Conservation (phyloP, 176 grass and related monocot species). For the Rhynchospora pubera region DNA sequence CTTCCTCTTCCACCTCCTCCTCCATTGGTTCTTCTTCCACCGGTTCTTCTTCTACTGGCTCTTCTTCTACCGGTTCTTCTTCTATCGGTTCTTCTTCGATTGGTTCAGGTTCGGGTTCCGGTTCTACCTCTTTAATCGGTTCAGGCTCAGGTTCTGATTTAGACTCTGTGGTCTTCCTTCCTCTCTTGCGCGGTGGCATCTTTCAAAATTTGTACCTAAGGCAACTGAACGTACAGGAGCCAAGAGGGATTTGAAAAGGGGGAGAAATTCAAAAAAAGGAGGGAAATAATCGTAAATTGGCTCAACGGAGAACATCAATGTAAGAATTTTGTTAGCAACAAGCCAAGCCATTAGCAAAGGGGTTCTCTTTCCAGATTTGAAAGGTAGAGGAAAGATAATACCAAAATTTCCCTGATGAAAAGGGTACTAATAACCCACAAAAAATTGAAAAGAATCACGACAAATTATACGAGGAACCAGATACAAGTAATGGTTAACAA, state of each 20-base stretch:
- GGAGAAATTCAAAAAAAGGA: slow-evolving; percentile 24
- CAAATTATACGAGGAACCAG: background rate
- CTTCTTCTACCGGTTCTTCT: background rate
- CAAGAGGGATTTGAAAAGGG: slow-evolving; percentile 16
- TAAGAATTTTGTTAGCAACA: background rate
- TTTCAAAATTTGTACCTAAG: slow-evolving; percentile 14
- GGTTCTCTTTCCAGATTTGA: background rate
- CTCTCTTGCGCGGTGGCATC: slow-evolving; percentile 21
- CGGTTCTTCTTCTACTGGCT: background rate
- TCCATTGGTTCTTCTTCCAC: background rate
- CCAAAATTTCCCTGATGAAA: background rate
- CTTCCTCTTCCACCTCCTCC: slow-evolving; percentile 8
- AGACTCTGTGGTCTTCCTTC: background rate
- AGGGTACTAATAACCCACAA: background rate
- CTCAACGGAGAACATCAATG: slow-evolving; percentile 4
- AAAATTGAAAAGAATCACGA: background rate
- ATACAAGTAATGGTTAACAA: slow-evolving; percentile 1
- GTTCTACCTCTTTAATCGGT: background rate
- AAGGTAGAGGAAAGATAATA: background rate
- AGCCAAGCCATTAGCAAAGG: slow-evolving; percentile 11
- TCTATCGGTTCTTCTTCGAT: background rate
- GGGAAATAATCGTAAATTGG: slow-evolving; percentile 21
- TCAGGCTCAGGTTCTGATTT: slow-evolving; percentile 3
- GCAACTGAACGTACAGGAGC: slow-evolving; percentile 16
- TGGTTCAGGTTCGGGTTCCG: background rate